Evolutionary conservation across 306 rosid species (phyloP).

Genomic region (Pachyrhizus erosus): DNA sequence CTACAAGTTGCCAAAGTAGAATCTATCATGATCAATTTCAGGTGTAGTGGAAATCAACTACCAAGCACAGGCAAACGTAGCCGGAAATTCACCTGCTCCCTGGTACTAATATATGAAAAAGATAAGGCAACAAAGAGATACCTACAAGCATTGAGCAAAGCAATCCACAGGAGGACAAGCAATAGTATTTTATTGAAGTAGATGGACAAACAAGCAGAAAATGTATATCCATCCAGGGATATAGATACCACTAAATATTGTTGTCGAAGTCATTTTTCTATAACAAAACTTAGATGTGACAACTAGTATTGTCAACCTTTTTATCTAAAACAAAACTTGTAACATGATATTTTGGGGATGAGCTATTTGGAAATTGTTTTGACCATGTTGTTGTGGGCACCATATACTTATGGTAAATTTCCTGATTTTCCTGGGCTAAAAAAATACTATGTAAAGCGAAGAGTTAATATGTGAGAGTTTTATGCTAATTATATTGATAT

Average conservation of each 20-base stretch:
- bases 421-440: background rate
- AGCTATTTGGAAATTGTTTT: too few relatives aligned
- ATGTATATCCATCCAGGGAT: background rate
- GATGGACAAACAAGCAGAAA: constrained; percentile 3
- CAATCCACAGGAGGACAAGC: background rate
- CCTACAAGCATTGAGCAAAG: background rate
- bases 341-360: too few relatives aligned
- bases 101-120: background rate
- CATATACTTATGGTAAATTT: too few relatives aligned
- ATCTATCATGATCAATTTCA: constrained; percentile 16
- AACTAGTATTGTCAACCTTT: background rate
- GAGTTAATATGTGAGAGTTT: background rate
- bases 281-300: too few relatives aligned
- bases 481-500: background rate
- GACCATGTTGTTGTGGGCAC: too few relatives aligned
- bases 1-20: constrained; percentile 15
- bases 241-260: constrained; percentile 9
- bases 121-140: background rate
- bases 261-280: too few relatives aligned
- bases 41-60: background rate
- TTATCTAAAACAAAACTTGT: constrained; percentile 11
- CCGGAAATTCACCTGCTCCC: background rate
- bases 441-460: background rate
- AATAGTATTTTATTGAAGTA: background rate
- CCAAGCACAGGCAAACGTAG: background rate